A percentile compares a stretch with the other conserved stretches of the same genome.
Conservation (phyloP, 202 grass and related monocot genomes). For the Schoenoplectus triqueter region DNA sequence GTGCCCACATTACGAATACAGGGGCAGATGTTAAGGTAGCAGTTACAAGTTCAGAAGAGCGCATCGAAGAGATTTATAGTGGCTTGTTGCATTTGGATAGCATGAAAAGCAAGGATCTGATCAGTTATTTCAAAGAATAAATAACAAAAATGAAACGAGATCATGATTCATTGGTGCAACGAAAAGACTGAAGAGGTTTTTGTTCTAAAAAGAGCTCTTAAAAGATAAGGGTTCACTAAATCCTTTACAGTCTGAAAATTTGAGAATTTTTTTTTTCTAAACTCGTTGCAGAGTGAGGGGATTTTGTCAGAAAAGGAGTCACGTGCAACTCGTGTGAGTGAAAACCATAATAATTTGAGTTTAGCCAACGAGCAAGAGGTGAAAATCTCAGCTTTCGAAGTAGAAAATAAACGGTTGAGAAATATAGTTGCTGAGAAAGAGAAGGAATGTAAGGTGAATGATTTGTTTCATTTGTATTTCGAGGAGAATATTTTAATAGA, state of each 20-base stretch:
- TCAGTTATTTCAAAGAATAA: conserved; percentile 53
- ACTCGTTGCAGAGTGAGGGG: conserved; percentile 41
- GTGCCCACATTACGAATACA: conserved; percentile 34
- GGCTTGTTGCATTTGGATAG: conserved; percentile 42
- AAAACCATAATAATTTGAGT: conserved; percentile 30
- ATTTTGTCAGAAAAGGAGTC: conserved; percentile 37
- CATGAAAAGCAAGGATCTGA: conserved; percentile 52
- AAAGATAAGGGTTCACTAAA: conserved; percentile 47
- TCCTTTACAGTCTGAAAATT: conserved; percentile 42
- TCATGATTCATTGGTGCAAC: conserved; percentile 49
- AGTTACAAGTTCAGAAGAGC: conserved; percentile 32
- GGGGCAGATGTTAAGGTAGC: conserved; percentile 33
- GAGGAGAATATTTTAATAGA: conserved; percentile 41
- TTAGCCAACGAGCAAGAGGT: conserved; percentile 33
- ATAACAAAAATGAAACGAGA: conserved; percentile 52
- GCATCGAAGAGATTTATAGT: conserved; percentile 44
- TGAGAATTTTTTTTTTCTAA: conserved; percentile 38
- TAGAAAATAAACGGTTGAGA: conserved; percentile 43
- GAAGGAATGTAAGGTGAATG: conserved; percentile 40
- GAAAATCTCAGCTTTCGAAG: conserved; percentile 37
- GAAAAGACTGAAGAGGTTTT: conserved; percentile 51
- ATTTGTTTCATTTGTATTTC: conserved; percentile 38
- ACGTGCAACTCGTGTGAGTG: not conserved
- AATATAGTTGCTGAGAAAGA: conserved; percentile 40
- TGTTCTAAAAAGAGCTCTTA: conserved; percentile 48